Evolutionary conservation across 176 grass and related monocot species (phyloP), one percentile per base, ranked within the genome.

Genomic region (Saccharum officinarum): DNA sequence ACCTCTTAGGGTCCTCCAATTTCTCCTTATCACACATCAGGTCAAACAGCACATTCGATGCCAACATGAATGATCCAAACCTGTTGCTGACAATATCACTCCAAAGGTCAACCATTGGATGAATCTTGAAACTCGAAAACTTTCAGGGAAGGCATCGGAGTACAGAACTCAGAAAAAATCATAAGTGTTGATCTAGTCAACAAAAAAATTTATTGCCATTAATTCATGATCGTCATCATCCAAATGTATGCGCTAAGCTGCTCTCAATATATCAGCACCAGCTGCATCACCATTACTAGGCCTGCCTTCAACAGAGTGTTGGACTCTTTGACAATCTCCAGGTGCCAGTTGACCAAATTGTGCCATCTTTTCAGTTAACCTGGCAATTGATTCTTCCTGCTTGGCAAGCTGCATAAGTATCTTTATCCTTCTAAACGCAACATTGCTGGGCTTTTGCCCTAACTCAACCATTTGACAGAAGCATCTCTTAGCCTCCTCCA

Each of bases 321-420:
- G 12, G 30, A 80, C 47, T 40, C 49, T 84, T 84, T 68, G 80
- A 76, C 76, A 75, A 87, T 91, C 80, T 25, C 69, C 75, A 70
- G 80, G 80, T 2, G 62, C n/a, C 61, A 75, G 55, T 22, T 31
- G 69, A 10, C 81, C 85, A 69, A 91, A 91, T 10, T 20, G 49
- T 33, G 85, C 72, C 87, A 93, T 92, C 38, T 71, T 86, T 62
- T 89, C 91, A 17, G 83, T 86, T 65, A 98, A 88, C 46, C 57
- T 85, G 10, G 46, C 69, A 67, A 95, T 70, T 61, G 93, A 93
- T 71, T 95, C 91, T 34, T 93, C 85, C 87, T 82, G 71, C 4
- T 98, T 92, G 44, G 95, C 80, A 73, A 98, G 85, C 86, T 93
- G 80, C 95, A 98, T 93, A 31, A 98, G 86, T 85, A 98, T 90